phyloP scores from a whole-genome alignment of 192 early-diverging fungal species.

The Allomyces macrogynus region DNA sequence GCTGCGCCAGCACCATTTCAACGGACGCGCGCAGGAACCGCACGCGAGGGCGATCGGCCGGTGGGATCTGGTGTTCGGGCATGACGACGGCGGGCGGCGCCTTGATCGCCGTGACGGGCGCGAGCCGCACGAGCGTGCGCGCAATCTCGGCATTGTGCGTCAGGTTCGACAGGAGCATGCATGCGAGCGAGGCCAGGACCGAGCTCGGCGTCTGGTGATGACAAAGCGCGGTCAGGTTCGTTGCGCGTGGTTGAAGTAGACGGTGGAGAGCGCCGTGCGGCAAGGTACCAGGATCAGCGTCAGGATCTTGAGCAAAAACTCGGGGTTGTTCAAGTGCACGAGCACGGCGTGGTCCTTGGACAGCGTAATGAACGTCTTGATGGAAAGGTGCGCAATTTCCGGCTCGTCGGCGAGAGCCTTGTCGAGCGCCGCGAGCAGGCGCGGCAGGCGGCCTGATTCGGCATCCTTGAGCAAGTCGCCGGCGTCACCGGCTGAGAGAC shows the following conservation, averaged over 20 bases:
- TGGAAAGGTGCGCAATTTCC: conserved; percentile 58
- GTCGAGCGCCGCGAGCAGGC: conserved; percentile 41
- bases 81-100: background rate
- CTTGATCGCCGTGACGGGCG: conserved; percentile 3
- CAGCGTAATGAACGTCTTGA: conserved; percentile 67
- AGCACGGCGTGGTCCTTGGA: conserved; percentile 42
- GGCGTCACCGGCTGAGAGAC: conserved; percentile 45
- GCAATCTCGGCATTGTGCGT: conserved; percentile 46
- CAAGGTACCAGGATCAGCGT: conserved; percentile 40
- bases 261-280: background rate
- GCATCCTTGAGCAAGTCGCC: conserved; percentile 34
- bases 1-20: conserved; percentile 13
- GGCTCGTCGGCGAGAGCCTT: conserved; percentile 36
- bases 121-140: conserved; percentile 24
- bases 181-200: conserved; percentile 58
- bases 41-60: conserved; percentile 10
- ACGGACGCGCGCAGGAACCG: conserved; percentile 8
- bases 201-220: conserved; percentile 32
- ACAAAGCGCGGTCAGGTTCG: background rate
- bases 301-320: conserved; percentile 46
- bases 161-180: conserved; percentile 82
- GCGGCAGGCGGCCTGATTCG: conserved; percentile 31
- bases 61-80: conserved; percentile 9
- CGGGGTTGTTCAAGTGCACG: conserved; percentile 42
- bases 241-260: background rate